Conservation (phyloP, 164 flowering plant species). For the Stephania yunnanensis region DNA sequence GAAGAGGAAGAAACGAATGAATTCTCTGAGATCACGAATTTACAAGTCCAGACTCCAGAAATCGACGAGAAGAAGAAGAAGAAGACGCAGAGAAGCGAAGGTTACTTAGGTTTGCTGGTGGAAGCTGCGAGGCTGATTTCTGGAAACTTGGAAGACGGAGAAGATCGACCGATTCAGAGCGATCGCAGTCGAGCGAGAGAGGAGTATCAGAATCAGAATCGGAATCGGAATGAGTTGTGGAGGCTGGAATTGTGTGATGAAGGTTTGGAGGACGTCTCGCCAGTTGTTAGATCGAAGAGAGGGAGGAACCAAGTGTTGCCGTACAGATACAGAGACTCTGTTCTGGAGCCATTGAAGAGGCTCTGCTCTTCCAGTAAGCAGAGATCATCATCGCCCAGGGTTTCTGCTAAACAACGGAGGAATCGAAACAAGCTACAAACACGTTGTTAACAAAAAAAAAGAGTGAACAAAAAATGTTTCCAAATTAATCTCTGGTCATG, state of each 20-base stretch:
- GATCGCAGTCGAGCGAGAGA: background rate
- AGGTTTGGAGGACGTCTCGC: slow-evolving; percentile 35
- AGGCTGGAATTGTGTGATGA: slow-evolving; percentile 16
- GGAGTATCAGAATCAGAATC: background rate
- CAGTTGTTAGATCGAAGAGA: slow-evolving; percentile 43
- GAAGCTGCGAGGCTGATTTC: slow-evolving; percentile 42
- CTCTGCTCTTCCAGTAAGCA: background rate
- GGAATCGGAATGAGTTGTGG: slow-evolving; percentile 9
- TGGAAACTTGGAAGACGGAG: slow-evolving; percentile 22
- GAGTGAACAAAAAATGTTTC: too few relatives aligned
- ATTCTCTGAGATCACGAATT: slow-evolving; percentile 22
- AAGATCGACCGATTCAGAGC: background rate
- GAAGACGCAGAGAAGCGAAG: slow-evolving; percentile 11
- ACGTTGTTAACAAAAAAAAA: too few relatives aligned
- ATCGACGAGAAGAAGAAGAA: background rate
- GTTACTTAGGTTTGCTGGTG: slow-evolving; percentile 29
- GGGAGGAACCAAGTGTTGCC: slow-evolving; percentile 51
- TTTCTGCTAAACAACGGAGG: slow-evolving; percentile 13
- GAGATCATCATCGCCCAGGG: slow-evolving; percentile 15
- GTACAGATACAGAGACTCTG: slow-evolving; percentile 41
- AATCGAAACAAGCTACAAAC: background rate
- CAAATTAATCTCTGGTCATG: too few relatives aligned
- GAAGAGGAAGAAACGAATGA: slow-evolving; percentile 16
- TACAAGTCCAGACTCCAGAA: slow-evolving; percentile 5
- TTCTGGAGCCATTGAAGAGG: slow-evolving; percentile 40